A percentile compares a stretch with the other conserved stretches of the same genome.
Evolutionary conservation across 192 early-diverging fungal species (phyloP).

Genomic region (Phycomyces blakesleeanus): DNA sequence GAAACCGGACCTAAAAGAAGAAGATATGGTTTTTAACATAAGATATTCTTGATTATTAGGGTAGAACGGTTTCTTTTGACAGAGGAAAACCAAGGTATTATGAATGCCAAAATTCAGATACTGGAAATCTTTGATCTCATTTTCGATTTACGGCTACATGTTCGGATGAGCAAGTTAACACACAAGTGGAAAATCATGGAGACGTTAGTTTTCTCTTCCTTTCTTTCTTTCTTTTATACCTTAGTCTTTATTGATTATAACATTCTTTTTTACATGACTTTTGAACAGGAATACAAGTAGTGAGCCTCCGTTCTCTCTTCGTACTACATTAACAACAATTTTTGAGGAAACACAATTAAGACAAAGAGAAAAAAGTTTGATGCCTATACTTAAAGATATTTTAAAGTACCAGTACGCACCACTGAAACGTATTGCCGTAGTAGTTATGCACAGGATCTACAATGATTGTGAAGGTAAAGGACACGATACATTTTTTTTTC

Average conservation of each 20-base stretch:
- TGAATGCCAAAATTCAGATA: conserved; percentile 26
- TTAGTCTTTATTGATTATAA: neutral
- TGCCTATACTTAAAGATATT: conserved; percentile 27
- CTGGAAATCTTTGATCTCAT: conserved; percentile 23
- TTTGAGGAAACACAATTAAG: conserved; percentile 12
- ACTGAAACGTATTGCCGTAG: conserved; percentile 18
- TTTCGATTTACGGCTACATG: conserved; percentile 25
- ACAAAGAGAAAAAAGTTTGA: conserved; percentile 18
- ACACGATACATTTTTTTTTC: too few relatives aligned
- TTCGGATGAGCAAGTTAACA: conserved; percentile 20
- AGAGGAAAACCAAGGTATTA: conserved; percentile 10
- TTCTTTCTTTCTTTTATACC: too few relatives aligned
- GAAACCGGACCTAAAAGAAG: too few relatives aligned
- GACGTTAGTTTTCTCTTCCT: conserved; percentile 9
- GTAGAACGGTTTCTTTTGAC: conserved; percentile 15
- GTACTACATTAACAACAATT: conserved; percentile 6
- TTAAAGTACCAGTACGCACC: conserved; percentile 23
- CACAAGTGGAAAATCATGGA: conserved; percentile 20
- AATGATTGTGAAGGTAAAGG: conserved; percentile 23
- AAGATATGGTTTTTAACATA: too few relatives aligned
- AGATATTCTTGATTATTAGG: neutral
- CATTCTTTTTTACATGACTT: neutral
- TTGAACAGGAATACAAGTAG: neutral
- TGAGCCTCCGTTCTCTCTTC: neutral
- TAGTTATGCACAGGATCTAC: conserved; percentile 26